These are phyloP conservation scores for Diospyros lotus DNA, from an alignment of 148 eudicot species.

Conservation along the genomic window DNA sequence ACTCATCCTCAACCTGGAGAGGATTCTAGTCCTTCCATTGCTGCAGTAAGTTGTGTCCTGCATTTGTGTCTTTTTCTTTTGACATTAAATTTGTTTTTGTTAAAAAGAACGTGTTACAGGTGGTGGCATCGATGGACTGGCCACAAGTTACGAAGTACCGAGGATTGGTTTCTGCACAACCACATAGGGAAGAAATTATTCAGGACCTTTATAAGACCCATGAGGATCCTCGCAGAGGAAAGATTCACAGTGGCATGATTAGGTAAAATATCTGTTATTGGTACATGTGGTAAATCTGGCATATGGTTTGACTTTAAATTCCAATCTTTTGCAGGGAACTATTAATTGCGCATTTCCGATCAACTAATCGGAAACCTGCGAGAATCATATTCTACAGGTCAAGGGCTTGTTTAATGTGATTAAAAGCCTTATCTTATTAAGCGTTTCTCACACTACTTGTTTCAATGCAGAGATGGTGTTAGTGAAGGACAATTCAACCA, in stretches of 20 bases:
- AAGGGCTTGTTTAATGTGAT: not conserved
- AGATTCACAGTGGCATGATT: slow-evolving; percentile 56
- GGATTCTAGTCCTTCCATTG: slow-evolving; percentile 77
- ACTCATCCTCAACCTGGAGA: slow-evolving; percentile 90
- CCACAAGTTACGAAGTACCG: slow-evolving; percentile 68
- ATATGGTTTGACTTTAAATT: not conserved
- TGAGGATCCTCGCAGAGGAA: slow-evolving; percentile 36
- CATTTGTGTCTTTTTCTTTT: not conserved
- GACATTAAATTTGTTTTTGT: not conserved
- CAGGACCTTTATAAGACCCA: slow-evolving; percentile 45
- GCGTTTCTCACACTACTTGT: not conserved
- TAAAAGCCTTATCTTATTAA: not conserved
- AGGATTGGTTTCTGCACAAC: slow-evolving; percentile 68
- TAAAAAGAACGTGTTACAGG: slow-evolving; percentile 31
- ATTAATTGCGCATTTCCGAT: slow-evolving; percentile 29
- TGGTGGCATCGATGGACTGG: slow-evolving; percentile 95
- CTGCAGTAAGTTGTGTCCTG: slow-evolving; percentile 50
- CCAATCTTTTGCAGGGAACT: slow-evolving; percentile 44
- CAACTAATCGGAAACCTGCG: slow-evolving; percentile 35
- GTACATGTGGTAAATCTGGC: not conserved
- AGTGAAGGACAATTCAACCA: slow-evolving; percentile 82
- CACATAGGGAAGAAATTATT: slow-evolving; percentile 62
- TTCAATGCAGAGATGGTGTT: slow-evolving; percentile 72
- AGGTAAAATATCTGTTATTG: slow-evolving; percentile 28
- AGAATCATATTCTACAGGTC: slow-evolving; percentile 85